phyloP scores from a whole-genome alignment of 2,329 filamentous ascomycete genomes.

The Exophiala oligosperma region DNA sequence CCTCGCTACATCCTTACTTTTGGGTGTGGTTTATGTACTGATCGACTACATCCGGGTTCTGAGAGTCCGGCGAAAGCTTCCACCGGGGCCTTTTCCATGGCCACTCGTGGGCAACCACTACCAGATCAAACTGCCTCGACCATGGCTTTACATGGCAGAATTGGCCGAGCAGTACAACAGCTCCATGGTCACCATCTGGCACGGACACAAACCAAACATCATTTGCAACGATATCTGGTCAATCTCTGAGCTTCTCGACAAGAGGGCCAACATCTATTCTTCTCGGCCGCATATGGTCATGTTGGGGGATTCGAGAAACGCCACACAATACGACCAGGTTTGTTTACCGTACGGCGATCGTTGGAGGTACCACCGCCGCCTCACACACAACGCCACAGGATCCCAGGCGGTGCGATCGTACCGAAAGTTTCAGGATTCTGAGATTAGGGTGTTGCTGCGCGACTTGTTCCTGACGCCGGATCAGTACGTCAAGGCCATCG shows the following conservation, averaged over 20 bases:
- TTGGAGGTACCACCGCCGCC: conserved; percentile 46
- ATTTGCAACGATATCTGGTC: conserved; percentile 37
- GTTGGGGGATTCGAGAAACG: conserved; percentile 11
- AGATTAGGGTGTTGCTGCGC: conserved; percentile 54
- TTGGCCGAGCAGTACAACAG: conserved; percentile 43
- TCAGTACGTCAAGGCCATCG: conserved; percentile 37
- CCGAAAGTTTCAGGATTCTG: conserved; percentile 56
- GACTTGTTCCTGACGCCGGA: conserved; percentile 36
- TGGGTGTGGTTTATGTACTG: neutral
- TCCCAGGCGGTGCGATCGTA: conserved; percentile 57
- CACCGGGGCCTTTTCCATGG: neutral
- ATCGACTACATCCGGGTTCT: neutral
- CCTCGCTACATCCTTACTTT: neutral
- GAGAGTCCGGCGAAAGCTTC: neutral
- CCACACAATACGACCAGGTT: conserved; percentile 45
- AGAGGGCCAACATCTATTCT: conserved; percentile 36
- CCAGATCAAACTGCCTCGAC: neutral
- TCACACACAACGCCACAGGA: conserved; percentile 55
- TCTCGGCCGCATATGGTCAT: conserved; percentile 30
- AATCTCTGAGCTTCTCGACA: conserved; percentile 35
- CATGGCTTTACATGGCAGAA: conserved; percentile 1
- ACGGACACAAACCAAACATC: conserved; percentile 42
- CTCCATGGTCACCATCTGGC: conserved; percentile 58
- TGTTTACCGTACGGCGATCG: conserved; percentile 42
- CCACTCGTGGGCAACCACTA: neutral